Conservation (phyloP, 345 rosid species). For the Eutrema japonicum region DNA sequence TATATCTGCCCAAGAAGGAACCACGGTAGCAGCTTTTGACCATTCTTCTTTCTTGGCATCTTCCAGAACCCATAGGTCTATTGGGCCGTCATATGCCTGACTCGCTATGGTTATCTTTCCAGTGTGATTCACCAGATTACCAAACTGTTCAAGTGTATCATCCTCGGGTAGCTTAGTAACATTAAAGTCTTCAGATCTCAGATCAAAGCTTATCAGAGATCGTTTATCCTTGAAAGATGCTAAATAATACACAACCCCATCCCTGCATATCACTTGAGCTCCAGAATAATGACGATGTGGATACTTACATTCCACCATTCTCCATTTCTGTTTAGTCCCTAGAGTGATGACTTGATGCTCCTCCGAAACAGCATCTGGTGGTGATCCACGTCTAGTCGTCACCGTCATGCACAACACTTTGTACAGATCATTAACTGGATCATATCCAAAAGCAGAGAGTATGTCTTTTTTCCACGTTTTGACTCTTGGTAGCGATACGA, state of each 20-base stretch:
- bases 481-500: not conserved
- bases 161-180: not conserved
- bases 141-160: not conserved
- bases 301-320: not conserved
- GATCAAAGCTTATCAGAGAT: not conserved
- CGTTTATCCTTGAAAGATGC: not conserved
- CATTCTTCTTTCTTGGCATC: too few relatives aligned
- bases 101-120: too few relatives aligned
- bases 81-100: too few relatives aligned
- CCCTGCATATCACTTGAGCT: not conserved
- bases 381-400: not conserved
- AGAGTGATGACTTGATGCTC: not conserved
- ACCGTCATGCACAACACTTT: constrained; percentile 6
- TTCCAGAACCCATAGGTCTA: too few relatives aligned
- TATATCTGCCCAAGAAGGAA: not conserved
- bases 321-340: not conserved
- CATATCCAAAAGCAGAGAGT: not conserved
- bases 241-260: not conserved
- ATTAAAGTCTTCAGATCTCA: not conserved
- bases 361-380: not conserved
- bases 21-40: not conserved
- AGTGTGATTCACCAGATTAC: not conserved
- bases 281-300: not conserved
- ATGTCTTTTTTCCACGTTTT: not conserved
- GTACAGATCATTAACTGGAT: not conserved